Conservation (phyloP, 208 protist species). For the Trypanosoma congolense region DNA sequence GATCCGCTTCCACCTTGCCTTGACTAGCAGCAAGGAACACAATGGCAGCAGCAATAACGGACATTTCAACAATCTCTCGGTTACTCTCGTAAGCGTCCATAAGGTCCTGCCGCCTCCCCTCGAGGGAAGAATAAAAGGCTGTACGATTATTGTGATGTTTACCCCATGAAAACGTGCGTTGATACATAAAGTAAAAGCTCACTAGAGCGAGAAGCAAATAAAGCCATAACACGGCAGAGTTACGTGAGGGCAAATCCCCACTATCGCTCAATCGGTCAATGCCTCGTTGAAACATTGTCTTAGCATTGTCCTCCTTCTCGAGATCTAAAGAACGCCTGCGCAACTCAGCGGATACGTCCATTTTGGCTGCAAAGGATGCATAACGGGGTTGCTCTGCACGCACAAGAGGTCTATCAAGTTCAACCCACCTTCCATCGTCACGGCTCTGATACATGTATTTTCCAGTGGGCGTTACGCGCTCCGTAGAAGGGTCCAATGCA, state of each 20-base stretch:
- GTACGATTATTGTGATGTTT: conserved; percentile 37
- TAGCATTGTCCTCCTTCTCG: conserved; percentile 67
- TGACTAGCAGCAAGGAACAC: conserved; percentile 53
- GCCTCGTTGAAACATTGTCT: conserved; percentile 51
- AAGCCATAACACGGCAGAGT: conserved; percentile 35
- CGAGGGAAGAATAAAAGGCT: conserved; percentile 52
- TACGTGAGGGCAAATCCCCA: conserved; percentile 58
- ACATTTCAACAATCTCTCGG: conserved; percentile 42
- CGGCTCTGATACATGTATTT: conserved; percentile 79
- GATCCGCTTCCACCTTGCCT: conserved; percentile 34
- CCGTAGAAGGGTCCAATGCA: conserved; percentile 65
- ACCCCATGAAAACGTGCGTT: conserved; percentile 56
- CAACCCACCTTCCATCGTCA: conserved; percentile 71
- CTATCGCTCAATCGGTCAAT: conserved; percentile 55
- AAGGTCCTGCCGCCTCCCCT: conserved; percentile 37
- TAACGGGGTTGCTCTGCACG: conserved; percentile 62
- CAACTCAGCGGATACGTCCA: conserved; percentile 63
- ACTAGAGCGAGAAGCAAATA: conserved; percentile 36
- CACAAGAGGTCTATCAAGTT: conserved; percentile 58
- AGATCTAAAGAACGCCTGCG: conserved; percentile 45
- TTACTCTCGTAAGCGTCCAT: conserved; percentile 36
- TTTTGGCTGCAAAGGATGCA: conserved; percentile 47
- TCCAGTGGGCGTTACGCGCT: conserved; percentile 54
- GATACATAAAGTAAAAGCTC: conserved; percentile 54
- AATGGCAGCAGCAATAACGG: conserved; percentile 50